A percentile compares a stretch with the other conserved stretches of the same genome.
These are phyloP conservation scores for Colletotrichum theobromicola DNA, from an alignment of 2,329 filamentous ascomycete genomes.

Conservation along the genomic window DNA sequence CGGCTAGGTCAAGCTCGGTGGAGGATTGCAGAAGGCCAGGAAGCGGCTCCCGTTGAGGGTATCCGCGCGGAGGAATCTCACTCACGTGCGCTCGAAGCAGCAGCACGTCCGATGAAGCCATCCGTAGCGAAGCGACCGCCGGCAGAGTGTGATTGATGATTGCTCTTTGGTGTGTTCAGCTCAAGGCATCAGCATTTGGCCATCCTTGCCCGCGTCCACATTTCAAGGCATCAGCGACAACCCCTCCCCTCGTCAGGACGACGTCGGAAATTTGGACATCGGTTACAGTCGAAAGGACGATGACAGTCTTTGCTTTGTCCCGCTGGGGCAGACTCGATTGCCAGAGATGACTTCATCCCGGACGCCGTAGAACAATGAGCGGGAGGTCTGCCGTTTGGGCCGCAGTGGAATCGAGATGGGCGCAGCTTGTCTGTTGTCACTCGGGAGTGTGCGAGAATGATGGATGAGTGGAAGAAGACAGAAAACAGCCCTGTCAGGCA, in stretches of 20 bases:
- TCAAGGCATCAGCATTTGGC: background rate
- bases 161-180: slow-evolving; percentile 1
- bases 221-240: background rate
- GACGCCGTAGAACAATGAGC: background rate
- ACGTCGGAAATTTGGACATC: background rate
- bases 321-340: background rate
- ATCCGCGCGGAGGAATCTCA: background rate
- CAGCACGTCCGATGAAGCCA: background rate
- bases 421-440: background rate
- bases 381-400: background rate
- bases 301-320: background rate
- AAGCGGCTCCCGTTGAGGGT: background rate
- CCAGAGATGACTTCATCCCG: slow-evolving; percentile 1
- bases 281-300: background rate
- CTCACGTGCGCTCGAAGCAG: background rate
- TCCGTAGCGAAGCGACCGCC: background rate
- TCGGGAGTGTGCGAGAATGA: background rate
- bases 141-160: background rate
- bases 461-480: background rate
- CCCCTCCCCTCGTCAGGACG: background rate
- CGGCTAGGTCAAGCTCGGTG: background rate
- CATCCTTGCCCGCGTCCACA: background rate
- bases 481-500: slow-evolving; percentile 18
- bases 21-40: background rate
- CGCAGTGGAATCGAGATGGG: background rate